Percentiles rank a stretch among this genome's conserved stretches.
phyloP scores from a whole-genome alignment of 495 filamentous ascomycete genomes.

The Annulohypoxylon stygium region DNA sequence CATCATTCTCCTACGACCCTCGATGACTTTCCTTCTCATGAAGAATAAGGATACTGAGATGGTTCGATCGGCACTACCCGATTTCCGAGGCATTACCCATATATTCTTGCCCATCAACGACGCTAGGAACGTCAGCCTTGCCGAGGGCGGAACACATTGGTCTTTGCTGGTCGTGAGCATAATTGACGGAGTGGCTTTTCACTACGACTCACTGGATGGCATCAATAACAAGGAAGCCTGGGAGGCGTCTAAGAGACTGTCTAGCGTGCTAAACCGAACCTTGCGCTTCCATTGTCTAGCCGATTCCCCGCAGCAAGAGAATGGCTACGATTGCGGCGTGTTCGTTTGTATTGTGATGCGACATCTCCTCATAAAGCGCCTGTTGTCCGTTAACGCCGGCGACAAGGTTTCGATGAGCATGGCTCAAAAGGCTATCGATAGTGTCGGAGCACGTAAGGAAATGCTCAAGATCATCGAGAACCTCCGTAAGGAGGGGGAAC shows the following conservation, averaged over 20 bases:
- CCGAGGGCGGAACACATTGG: conserved; percentile 96
- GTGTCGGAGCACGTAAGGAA: conserved; percentile 79
- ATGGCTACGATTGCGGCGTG: conserved; percentile 93
- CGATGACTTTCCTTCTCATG: conserved; percentile 93
- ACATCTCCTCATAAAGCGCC: conserved; percentile 82
- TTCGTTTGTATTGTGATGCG: conserved; percentile 96
- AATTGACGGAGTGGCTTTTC: conserved; percentile 91
- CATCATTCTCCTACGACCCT: conserved; percentile 92
- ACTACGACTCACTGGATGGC: conserved; percentile 91
- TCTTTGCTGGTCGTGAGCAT: conserved; percentile 90
- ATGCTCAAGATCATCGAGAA: conserved; percentile 89
- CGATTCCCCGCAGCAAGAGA: conserved; percentile 92
- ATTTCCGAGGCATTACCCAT: conserved; percentile 86
- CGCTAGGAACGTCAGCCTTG: conserved; percentile 75
- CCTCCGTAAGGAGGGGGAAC: conserved; percentile 84
- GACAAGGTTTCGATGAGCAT: conserved; percentile 96
- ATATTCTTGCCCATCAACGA: conserved; percentile 99
- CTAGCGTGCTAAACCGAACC: conserved; percentile 70
- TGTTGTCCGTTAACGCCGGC: conserved; percentile 79
- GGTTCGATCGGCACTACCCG: conserved; percentile 79
- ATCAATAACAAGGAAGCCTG: conserved; percentile 80
- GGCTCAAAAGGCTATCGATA: conserved; percentile 82
- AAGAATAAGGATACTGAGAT: conserved; percentile 80
- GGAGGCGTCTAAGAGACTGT: conserved; percentile 72
- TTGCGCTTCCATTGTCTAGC: conserved; percentile 81